Percentiles rank a stretch among this genome's conserved stretches.
Conservation (phyloP, 345 rosid species). For the Moricandia moricandioides region DNA sequence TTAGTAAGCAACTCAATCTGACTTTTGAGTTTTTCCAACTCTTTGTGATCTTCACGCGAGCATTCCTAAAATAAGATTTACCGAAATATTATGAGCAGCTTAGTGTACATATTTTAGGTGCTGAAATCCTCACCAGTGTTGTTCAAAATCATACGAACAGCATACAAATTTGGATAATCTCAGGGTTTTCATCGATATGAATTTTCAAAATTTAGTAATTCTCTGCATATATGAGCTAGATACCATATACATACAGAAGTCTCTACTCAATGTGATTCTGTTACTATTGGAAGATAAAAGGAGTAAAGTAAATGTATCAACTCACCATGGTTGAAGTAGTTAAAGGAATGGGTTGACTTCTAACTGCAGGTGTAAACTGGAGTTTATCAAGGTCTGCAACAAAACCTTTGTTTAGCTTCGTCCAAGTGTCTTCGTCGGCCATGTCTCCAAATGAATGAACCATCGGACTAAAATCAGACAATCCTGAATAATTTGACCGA, state of each 20-base stretch:
- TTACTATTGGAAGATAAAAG: background rate
- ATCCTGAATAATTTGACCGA: constrained; percentile 61
- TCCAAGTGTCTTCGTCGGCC: constrained; percentile 96
- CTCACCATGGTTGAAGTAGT: constrained; percentile 58
- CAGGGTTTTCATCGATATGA: constrained; percentile 6
- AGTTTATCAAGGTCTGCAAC: constrained; percentile 76
- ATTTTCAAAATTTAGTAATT: background rate
- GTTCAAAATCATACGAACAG: constrained; percentile 1
- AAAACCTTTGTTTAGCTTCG: constrained; percentile 84
- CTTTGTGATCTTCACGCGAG: constrained; percentile 30
- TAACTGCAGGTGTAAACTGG: constrained; percentile 68
- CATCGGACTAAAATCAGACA: constrained; percentile 75
- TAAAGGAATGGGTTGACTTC: constrained; percentile 60
- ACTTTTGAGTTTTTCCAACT: constrained; percentile 58
- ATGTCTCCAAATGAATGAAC: constrained; percentile 68
- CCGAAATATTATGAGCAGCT: background rate
- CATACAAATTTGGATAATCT: background rate
- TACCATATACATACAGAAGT: constrained; percentile 6
- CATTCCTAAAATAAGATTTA: constrained; percentile 12
- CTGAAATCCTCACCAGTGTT: background rate
- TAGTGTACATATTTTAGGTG: background rate
- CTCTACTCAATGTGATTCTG: constrained; percentile 2
- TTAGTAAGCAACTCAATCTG: constrained; percentile 50
- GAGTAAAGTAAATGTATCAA: constrained; percentile 22
- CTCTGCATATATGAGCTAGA: constrained; percentile 3